A percentile compares a stretch with the other conserved stretches of the same genome.
These are phyloP conservation scores for Termitomyces sp. DNA, from an alignment of 768 basidiomycete species.

Conservation along the genomic window DNA sequence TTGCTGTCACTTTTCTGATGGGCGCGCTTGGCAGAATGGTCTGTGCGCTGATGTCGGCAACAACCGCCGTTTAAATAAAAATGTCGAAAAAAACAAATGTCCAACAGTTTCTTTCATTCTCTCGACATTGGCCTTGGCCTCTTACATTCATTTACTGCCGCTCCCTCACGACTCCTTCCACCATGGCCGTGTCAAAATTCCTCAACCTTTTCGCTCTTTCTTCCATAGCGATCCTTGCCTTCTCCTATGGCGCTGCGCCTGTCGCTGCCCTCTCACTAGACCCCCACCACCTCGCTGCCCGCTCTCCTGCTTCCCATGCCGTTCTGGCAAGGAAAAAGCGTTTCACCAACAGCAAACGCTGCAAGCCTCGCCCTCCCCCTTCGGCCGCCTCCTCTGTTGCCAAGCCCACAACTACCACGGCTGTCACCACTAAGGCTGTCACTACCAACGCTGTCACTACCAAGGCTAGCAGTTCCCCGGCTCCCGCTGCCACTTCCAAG, in stretches of 20 bases:
- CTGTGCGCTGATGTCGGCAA: conserved; percentile 23
- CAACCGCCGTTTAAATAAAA: conserved; percentile 19
- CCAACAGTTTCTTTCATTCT: conserved; percentile 11
- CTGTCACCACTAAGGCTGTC: conserved; percentile 11
- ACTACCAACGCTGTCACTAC: conserved; percentile 8
- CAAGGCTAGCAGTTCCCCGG: conserved; percentile 9
- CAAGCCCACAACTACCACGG: conserved; percentile 16
- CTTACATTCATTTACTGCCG: conserved; percentile 24
- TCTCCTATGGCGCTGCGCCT: conserved; percentile 42
- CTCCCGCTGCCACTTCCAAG: conserved; percentile 14
- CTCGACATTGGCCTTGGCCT: conserved; percentile 23
- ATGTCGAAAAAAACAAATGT: conserved; percentile 9
- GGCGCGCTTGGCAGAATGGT: conserved; percentile 11
- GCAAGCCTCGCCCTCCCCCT: conserved; percentile 50
- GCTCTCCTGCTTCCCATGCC: conserved; percentile 44
- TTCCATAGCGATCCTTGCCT: conserved; percentile 53
- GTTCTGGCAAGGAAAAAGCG: conserved; percentile 51
- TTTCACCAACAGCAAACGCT: conserved; percentile 41
- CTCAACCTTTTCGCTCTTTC: conserved; percentile 58
- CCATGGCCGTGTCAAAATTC: conserved; percentile 46
- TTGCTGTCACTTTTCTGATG: not conserved
- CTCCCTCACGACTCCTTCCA: conserved; percentile 21
- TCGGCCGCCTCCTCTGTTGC: conserved; percentile 16
- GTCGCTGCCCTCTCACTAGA: conserved; percentile 54
- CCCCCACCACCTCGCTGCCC: conserved; percentile 33